Conservation (phyloP, 2,329 filamentous ascomycete species). For the Geosmithia flava region DNA sequence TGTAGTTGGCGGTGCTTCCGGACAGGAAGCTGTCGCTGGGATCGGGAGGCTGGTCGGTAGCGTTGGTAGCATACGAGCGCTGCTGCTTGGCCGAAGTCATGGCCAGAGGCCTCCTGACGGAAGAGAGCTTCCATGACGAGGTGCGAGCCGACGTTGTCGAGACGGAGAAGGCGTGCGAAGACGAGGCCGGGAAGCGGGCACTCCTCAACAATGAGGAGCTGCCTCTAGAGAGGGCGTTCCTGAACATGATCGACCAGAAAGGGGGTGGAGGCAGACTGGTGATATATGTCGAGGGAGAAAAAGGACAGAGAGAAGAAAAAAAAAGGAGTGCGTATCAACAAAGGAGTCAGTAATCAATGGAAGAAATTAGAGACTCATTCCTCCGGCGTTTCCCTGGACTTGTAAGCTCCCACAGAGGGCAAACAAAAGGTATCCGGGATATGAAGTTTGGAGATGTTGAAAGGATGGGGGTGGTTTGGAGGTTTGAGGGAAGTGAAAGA, state of each 20-base stretch:
- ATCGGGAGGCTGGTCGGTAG: slow-evolving; percentile 48
- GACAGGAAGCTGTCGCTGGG: slow-evolving; percentile 93
- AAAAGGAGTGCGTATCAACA: background rate
- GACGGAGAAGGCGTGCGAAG: slow-evolving; percentile 25
- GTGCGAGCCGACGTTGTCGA: slow-evolving; percentile 25
- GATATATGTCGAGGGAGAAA: background rate
- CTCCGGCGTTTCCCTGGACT: slow-evolving; percentile 1
- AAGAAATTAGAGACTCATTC: slow-evolving; percentile 3
- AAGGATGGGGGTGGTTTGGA: background rate
- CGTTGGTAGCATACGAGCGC: slow-evolving; percentile 39
- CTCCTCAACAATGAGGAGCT: slow-evolving; percentile 48
- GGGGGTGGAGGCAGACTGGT: background rate
- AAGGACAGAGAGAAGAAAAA: background rate
- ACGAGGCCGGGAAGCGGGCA: slow-evolving; percentile 33
- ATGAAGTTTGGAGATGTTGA: background rate
- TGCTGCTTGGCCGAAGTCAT: slow-evolving; percentile 25
- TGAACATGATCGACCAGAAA: slow-evolving; percentile 48
- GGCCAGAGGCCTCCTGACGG: slow-evolving; percentile 35
- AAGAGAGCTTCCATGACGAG: slow-evolving; percentile 28
- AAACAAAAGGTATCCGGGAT: background rate
- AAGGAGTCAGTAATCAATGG: background rate
- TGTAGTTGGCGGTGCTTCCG: slow-evolving; percentile 95
- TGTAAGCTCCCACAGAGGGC: background rate
- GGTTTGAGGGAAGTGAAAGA: background rate
- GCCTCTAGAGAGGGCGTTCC: slow-evolving; percentile 53